Evolutionary conservation across 371 early-diverging fungal genomes (phyloP).

Genomic region (Saksenaea vasiformis): DNA sequence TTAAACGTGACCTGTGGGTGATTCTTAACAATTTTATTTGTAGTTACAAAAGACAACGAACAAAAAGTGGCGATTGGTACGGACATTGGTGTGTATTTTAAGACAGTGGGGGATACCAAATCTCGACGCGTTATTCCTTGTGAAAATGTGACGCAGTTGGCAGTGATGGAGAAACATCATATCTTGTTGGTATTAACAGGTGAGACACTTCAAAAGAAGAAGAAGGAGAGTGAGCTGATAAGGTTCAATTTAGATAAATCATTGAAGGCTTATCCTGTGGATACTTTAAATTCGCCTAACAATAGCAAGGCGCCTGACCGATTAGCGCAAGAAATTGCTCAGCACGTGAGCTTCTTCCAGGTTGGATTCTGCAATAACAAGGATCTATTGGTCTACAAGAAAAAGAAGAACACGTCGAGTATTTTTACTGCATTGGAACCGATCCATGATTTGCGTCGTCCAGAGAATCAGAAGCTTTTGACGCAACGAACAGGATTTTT

Average conservation of each 20-base stretch:
- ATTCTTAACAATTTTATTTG: not conserved
- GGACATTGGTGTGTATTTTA: conserved; percentile 77
- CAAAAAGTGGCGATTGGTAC: conserved; percentile 80
- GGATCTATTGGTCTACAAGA: conserved; percentile 63
- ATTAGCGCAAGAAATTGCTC: conserved; percentile 59
- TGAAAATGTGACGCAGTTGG: conserved; percentile 47
- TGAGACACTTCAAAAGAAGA: conserved; percentile 5
- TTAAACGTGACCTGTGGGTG: not conserved
- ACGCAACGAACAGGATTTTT: conserved; percentile 40
- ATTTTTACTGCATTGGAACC: conserved; percentile 47
- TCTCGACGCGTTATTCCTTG: conserved; percentile 39
- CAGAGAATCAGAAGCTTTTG: conserved; percentile 35
- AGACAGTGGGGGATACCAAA: conserved; percentile 26
- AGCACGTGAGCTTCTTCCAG: conserved; percentile 76
- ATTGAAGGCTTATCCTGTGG: conserved; percentile 66
- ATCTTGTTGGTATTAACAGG: conserved; percentile 50
- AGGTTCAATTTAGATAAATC: conserved; percentile 51
- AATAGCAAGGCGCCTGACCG: conserved; percentile 42
- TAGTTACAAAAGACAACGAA: conserved; percentile 30
- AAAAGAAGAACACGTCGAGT: conserved; percentile 50
- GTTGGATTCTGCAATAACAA: conserved; percentile 67
- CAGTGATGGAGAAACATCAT: conserved; percentile 48
- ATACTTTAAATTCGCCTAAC: conserved; percentile 49
- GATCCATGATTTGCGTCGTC: conserved; percentile 43
- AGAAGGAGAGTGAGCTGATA: not conserved